Percentiles rank a stretch among this genome's conserved stretches.
Conservation (phyloP, 176 grass and related monocot species). For the Tillandsia fasciculata region DNA sequence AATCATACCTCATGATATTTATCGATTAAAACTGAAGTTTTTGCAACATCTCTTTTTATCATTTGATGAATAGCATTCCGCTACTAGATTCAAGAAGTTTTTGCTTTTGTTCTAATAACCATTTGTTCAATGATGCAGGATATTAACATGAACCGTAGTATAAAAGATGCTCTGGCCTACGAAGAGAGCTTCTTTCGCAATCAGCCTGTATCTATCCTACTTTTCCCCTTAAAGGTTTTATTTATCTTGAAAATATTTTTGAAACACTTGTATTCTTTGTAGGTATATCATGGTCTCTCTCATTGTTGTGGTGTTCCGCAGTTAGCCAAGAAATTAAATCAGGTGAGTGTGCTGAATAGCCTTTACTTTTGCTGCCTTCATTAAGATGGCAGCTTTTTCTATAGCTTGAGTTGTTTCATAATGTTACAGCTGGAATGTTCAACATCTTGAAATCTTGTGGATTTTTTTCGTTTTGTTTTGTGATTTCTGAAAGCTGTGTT, state of each 20-base stretch:
- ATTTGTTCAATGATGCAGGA: slow-evolving; percentile 49
- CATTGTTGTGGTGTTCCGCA: slow-evolving; percentile 94
- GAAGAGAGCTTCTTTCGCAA: slow-evolving; percentile 87
- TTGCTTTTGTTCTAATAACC: slow-evolving; percentile 1
- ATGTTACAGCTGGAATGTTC: neutral
- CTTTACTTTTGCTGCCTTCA: neutral
- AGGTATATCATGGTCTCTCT: slow-evolving; percentile 85
- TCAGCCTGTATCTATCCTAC: slow-evolving; percentile 37
- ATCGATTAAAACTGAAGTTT: no score
- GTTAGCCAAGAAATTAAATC: slow-evolving; percentile 92
- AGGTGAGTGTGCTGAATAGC: slow-evolving; percentile 28
- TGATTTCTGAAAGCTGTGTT: neutral
- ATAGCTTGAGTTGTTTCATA: neutral
- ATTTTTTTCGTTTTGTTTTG: neutral
- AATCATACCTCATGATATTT: no score
- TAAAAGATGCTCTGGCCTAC: slow-evolving; percentile 78
- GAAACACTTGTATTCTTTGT: slow-evolving; percentile 16
- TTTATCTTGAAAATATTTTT: neutral
- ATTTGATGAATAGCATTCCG: no score
- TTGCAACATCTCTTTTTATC: no score
- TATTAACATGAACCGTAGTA: slow-evolving; percentile 83
- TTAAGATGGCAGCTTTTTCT: neutral
- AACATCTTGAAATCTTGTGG: neutral
- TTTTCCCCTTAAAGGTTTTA: neutral
- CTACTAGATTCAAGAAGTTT: no score